A percentile compares a stretch with the other conserved stretches of the same genome.
phyloP scores from a whole-genome alignment of 768 basidiomycete species.

The Sporobolomyces pararoseus region DNA sequence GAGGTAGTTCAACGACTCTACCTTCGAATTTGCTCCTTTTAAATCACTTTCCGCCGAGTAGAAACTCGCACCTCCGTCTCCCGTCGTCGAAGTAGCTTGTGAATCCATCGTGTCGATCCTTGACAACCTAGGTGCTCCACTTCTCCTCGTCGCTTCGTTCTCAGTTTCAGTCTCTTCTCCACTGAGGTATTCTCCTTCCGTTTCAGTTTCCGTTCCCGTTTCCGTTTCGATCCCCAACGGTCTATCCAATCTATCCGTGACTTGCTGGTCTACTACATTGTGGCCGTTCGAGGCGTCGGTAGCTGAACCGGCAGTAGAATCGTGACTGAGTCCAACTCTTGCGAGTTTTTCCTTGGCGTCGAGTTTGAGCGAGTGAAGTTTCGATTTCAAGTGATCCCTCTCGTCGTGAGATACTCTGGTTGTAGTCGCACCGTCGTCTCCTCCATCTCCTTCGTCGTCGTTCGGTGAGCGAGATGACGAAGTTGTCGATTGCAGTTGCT shows the following conservation, averaged over 20 bases:
- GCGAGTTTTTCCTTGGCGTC: neutral
- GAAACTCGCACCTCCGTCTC: slow-evolving; percentile 3
- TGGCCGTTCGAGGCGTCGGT: neutral
- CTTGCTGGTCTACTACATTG: neutral
- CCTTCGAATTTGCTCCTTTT: neutral
- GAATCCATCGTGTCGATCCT: neutral
- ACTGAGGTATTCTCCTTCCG: neutral
- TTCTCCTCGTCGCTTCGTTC: neutral
- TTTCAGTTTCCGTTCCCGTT: neutral
- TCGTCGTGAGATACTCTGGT: neutral
- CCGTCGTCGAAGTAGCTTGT: neutral
- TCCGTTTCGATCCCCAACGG: neutral
- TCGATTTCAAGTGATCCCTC: neutral
- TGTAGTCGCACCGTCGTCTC: neutral
- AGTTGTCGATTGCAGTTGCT: too few species aligned
- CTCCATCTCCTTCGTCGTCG: neutral
- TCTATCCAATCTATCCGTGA: neutral
- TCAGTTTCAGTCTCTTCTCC: neutral
- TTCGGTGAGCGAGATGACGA: neutral
- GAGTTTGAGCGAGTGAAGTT: neutral
- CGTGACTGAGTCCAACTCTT: slow-evolving; percentile 2
- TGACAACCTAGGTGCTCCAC: neutral
- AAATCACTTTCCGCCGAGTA: slow-evolving; percentile 22
- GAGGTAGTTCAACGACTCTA: neutral
- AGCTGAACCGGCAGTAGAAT: neutral